Evolutionary conservation across 2,329 filamentous ascomycete species (phyloP), one percentile per base, ranked within the genome.

Genomic region (Cyanodermella asteris): DNA sequence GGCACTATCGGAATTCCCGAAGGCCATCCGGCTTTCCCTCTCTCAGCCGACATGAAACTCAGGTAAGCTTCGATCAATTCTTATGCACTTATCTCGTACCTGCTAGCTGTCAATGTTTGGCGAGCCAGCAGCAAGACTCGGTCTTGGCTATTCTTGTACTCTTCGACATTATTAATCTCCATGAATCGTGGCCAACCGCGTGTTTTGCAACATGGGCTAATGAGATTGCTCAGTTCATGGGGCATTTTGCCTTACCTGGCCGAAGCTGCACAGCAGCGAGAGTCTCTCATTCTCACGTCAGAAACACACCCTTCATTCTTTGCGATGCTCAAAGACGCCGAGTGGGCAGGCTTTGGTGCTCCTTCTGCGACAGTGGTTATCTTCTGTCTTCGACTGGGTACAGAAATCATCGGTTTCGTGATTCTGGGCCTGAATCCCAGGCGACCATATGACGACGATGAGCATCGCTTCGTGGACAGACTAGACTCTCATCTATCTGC

Each of bases 381-480:
- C 2, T 76, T 78, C 37, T 76, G 77, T 0, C 71, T 87, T 9
- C 68, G 78, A 37, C 72, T 75, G 0, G 82, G 73, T 0, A 75
- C 69, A 2, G 68, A 68, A 3, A 21, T 5, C 5, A 61, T 80
- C 1, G 78, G 76, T 1, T 84, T 84, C 39, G 56, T 87, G 7
- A 62, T 84, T 3, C 56, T 87, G 42, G 78, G 75, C 4, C 56
- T 75, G 7, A 87, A 87, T 40, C 75, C 77, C 1, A 55, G 74
- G 19, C 59, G 76, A 23, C 75, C 73, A 0, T 84, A 75, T 36
- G 73, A 87, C 36, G 68, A 74, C 18, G 76, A 82, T 34, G 87
- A 82, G 38, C 64, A 66, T 32, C 54, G 82, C 1, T 84, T 82
- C 37, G 58, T 82, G 18, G 69, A 74, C 35, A 55, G 82, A 1